Base-by-base conservation (phyloP, 2,329 filamentous ascomycete genomes). In the Ophiognomonia clavigignenti-juglandacearum region DNA sequence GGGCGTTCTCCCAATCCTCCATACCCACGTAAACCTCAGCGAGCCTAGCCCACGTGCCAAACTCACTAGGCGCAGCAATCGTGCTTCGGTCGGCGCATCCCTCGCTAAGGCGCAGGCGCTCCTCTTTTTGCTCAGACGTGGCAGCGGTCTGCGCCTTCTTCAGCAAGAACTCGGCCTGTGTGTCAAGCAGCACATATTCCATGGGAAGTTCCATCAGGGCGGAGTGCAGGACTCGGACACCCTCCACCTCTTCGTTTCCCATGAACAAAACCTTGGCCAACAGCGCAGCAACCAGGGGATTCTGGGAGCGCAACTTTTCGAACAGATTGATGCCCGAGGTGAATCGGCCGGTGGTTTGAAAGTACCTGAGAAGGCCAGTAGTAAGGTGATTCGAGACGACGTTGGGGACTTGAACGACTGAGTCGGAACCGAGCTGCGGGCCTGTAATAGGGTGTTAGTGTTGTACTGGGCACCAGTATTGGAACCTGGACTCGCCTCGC, bases 261-360 rank as follows among this genome's bases (percentile, higher is more conserved):
- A 93, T 89, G 57, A 97, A 87, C 56, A 96, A 80, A 20, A 98
- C 89, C 58, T 88, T 90, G 22, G 93, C 86, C 19, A 98, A 75
- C 1, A 98, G 74, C 0, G 93, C 97, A 0, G 93, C 95, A 1
- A 98, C 91, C 62, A 98, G 93, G 2, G 92, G 82, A 60, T 96
- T 95, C 53, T 90, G 86, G 10, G 83, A 84, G 37, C 92, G 85
- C 40, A 98, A 78, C 68, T 98, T 98, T 67, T 97, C 90, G 59
- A 98, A 98, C 1, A 98, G 77, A 57, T 98, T 98, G 66, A 98
- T 96, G 13, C 91, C 93, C 0, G 93, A 97, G 8, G 91, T 81
- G 59, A 93, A 96, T 50, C 93, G 84, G 16, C 93, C 95, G 0
- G 92, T 97, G 0, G 93, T 98, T 58, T 91, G 83, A 57, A 98